Conservation (phyloP, 2,329 filamentous ascomycete species). For the Penicillium oxalicum region DNA sequence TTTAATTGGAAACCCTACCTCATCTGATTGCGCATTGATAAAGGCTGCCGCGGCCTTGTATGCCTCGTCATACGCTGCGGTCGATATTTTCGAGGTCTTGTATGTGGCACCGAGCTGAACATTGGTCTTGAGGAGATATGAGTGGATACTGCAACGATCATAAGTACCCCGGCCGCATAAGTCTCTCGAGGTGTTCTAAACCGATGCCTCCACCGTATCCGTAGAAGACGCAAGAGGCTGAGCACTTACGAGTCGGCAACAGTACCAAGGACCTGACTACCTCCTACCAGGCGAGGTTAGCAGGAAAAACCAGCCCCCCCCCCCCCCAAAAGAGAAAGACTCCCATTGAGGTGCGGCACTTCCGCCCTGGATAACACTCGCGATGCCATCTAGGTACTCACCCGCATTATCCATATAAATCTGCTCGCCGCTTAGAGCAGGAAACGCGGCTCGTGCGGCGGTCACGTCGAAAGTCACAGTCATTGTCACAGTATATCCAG, state of each 20-base stretch:
- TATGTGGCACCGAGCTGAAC: conserved; percentile 73
- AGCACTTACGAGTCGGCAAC: conserved; percentile 59
- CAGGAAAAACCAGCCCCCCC: neutral
- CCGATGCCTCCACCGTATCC: too few species aligned
- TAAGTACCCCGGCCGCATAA: too few species aligned
- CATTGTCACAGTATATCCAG: conserved; percentile 16
- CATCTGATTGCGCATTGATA: conserved; percentile 60
- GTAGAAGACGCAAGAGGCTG: neutral
- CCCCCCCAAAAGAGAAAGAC: too few species aligned
- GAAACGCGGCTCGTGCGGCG: conserved; percentile 57
- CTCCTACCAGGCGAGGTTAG: conserved; percentile 41
- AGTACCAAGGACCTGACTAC: conserved; percentile 61
- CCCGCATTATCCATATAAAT: conserved; percentile 67
- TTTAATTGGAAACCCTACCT: conserved; percentile 42
- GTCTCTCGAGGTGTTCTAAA: too few species aligned
- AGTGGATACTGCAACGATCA: conserved; percentile 48
- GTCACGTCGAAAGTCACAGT: conserved; percentile 48
- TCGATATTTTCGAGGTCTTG: conserved; percentile 54
- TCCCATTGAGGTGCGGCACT: too few species aligned
- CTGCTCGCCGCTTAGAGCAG: conserved; percentile 60
- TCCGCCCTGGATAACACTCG: too few species aligned
- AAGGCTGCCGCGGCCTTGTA: conserved; percentile 62
- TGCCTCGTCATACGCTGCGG: conserved; percentile 53
- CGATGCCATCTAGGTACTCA: conserved; percentile 1
- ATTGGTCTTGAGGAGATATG: conserved; percentile 63